Base-by-base conservation (phyloP, 805 yeast genomes). In the Candida corydali region DNA sequence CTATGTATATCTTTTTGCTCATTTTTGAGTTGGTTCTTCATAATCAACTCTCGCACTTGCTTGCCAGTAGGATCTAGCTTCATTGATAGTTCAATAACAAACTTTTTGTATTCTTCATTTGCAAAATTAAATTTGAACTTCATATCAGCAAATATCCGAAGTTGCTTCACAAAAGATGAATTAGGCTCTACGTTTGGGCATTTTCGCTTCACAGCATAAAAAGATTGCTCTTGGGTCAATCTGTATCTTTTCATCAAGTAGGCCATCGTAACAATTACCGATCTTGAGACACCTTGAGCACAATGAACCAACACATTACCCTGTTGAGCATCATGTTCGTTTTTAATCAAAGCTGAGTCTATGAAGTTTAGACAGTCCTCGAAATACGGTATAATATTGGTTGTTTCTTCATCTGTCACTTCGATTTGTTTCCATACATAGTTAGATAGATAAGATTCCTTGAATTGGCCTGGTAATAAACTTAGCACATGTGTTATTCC, bases 401-500 rank as follows among this genome's bases (percentile, higher is more conserved):
- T 75, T 1, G 72, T 69, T 29, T 74, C 78, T 38, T 78, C 80
- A 54, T 93, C 98, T 42, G 86, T 81, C 6, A 91, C 62, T 6
- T 78, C 75, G 20, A 91, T 70, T 43, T 81, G 86, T 28, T 75
- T 66, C 43, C 73, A 70, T 7, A 55, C 63, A 49, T 80, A 83
- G 3, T 52, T 59, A 11, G 56, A 50, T 10, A 66, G 57, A 45
- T 79, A 74, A 35, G 59, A 58, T 5, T 63, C 58, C 3, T 89
- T 83, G 9, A 85, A 63, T 9, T 68, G 69, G 10, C 86, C 87
- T 32, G 77, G 76, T 15, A 87, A 60, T 1, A 82, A 73, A 0
- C 95, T 81, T 16, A 91, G 55, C 8, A 93, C 75, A 52, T 83
- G 86, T 0, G 86, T 73, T 29, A 93, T 80, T 8, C 75, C 73